Evolutionary conservation across 164 flowering plant genomes (phyloP), one percentile per base, ranked within the genome.

Genomic region (Nelumbo lutea): DNA sequence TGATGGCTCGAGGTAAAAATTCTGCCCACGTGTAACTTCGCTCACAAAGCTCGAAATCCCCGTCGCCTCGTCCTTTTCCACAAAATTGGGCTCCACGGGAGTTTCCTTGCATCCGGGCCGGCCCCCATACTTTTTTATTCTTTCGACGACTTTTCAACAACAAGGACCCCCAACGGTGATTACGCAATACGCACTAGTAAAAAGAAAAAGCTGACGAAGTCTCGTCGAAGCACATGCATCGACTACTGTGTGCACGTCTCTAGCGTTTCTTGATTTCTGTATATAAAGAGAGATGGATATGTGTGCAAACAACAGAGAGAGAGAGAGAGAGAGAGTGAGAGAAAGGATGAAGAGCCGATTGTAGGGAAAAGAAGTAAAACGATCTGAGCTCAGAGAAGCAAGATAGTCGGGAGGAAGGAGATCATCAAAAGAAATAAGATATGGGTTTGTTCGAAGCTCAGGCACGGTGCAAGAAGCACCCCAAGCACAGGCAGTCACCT

Each of bases 381-480:
- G 6, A 6, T 27, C 27, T 27, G 27, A 27, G 27, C 27, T 27
- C 27, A 27, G 27, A 27, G 27, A 27, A 27, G 27, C 27, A 27
- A 27, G 27, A 27, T 27, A 27, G 27, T 27, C 27, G 27, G 27
- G 27, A 27, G 27, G 27, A 27, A 27, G 27, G 27, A 27, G 27
- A 27, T 27, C 27, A 27, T 27, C 27, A 27, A 27, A 27, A 27
- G 27, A 27, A 27, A 27, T 27, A 27, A 27, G 27, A 63, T 42
- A 74, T 78, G 78, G 78, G 76, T 46, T 46, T 61, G 51, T 58
- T 72, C 13, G 70, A 72, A 48, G 56, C 72, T 3, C 71, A 51
- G 39, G 46, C 47, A 13, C n/a, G 73, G 53, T 79, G 82, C 77
- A 73, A 51, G 46, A 79, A 73, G 69, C 82, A 79, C 66, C 79